Evolutionary conservation across 805 yeast genomes (phyloP), one percentile per base, ranked within the genome.

Genomic region (Nematodospora valgi): DNA sequence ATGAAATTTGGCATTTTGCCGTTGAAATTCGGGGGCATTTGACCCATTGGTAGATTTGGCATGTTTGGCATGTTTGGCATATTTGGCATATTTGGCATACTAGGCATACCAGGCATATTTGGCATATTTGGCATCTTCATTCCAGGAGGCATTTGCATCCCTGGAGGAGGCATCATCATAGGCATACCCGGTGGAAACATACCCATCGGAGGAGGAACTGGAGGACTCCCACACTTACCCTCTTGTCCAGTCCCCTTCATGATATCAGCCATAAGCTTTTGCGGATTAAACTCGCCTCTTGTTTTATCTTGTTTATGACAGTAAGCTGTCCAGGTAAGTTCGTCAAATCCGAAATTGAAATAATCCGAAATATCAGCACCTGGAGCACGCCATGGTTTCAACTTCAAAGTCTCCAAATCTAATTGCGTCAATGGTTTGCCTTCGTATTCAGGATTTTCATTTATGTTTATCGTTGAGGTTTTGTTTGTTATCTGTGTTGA

Each of bases 361-460:
- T 88, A 94, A 58, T 93, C 98, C 6, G 95, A 76, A 26, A 86
- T 64, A 60, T 93, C 97, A 3, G 96, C 95, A 24, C 98, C 98
- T 1, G 98, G 97, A 45, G 85, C 80, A 54, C 98, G 76, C 99
- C 99, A 93, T 6, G 99, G 99, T 63, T 94, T 94, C 46, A 88
- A 95, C 45, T 86, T 87, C 32, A 89, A 64, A 35, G 80, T 82
- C 41, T 83, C 91, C 8, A 91, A 71, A 41, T 85, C 82, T 9
- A 91, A 70, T 46, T 83, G 79, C 0, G 95, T 86, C 32, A 93
- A 67, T 4, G 95, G 95, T 47, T 77, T 72, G 3, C 95, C 97
- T 34, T 88, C 83, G 40, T 72, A 72, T 41, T 74, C 78, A 2
- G 87, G 94, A 13, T 83, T 79, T 27, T 75, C 74, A 48, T 84